Conservation (phyloP, 768 basidiomycete species). For the Gymnopilus dilepis region DNA sequence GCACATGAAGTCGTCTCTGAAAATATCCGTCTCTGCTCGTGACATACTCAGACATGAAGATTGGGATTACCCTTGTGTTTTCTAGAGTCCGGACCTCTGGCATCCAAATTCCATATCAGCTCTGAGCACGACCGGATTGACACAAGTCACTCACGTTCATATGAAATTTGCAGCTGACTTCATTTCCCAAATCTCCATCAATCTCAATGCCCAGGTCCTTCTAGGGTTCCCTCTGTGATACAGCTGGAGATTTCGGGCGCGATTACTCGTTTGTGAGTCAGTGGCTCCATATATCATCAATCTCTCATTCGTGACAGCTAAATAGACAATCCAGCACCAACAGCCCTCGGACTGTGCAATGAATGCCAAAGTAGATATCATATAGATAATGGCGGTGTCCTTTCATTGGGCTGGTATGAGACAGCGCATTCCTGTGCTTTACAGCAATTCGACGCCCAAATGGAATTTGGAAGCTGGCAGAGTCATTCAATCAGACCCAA, state of each 20-base stretch:
- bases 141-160: slow-evolving; percentile 29
- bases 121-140: slow-evolving; percentile 22
- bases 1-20: slow-evolving; percentile 2
- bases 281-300: slow-evolving; percentile 9
- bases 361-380: slow-evolving; percentile 1
- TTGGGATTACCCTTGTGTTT: slow-evolving; percentile 5
- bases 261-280: slow-evolving; percentile 22
- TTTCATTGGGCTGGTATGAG: not conserved
- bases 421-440: slow-evolving; percentile 2
- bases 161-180: slow-evolving; percentile 23
- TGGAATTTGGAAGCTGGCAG: slow-evolving; percentile 2
- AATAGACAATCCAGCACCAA: slow-evolving; percentile 8
- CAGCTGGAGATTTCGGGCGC: slow-evolving; percentile 16
- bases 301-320: slow-evolving; percentile 12
- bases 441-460: not conserved
- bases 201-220: slow-evolving; percentile 18
- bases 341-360: slow-evolving; percentile 7
- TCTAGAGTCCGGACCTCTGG: slow-evolving; percentile 12
- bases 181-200: slow-evolving; percentile 28
- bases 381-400: slow-evolving; percentile 8
- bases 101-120: slow-evolving; percentile 20
- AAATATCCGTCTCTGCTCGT: slow-evolving; percentile 8
- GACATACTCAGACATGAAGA: slow-evolving; percentile 12
- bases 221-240: slow-evolving; percentile 8
- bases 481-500: not conserved